Conservation (phyloP, 306 rosid species). For the Parietaria judaica region DNA sequence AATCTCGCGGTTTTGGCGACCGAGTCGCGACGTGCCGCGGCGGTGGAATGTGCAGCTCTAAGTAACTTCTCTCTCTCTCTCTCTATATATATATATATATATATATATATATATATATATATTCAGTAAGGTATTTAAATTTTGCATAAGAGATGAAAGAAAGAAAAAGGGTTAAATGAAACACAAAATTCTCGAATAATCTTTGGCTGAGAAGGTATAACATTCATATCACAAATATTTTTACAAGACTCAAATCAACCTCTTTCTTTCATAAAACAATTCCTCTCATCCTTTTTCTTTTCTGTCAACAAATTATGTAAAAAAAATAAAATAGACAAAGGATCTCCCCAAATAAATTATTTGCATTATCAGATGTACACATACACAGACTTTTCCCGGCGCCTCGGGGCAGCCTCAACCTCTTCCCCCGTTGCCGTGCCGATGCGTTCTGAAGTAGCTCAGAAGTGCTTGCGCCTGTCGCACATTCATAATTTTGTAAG, state of each 20-base stretch:
- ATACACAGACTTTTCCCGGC: conserved; percentile 29
- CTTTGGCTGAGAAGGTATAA: conserved; percentile 26
- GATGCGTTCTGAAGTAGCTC: conserved; percentile 78
- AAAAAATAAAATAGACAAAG: conserved; percentile 34
- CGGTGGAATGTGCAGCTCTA: too few relatives aligned
- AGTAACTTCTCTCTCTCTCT: too few relatives aligned
- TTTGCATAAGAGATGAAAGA: too few relatives aligned
- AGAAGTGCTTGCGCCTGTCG: conserved; percentile 91
- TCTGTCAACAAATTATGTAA: conserved; percentile 33
- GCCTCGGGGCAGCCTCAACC: conserved; percentile 45
- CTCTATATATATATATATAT: too few relatives aligned
- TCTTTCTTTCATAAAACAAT: conserved; percentile 36
- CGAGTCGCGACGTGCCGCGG: too few relatives aligned
- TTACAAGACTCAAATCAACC: conserved; percentile 36
- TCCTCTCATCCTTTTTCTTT: background rate
- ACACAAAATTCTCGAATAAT: too few relatives aligned
- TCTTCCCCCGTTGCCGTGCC: conserved; percentile 86
- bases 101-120: too few relatives aligned
- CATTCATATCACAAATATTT: conserved; percentile 23
- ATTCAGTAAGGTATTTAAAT: too few relatives aligned
- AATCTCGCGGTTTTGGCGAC: too few relatives aligned
- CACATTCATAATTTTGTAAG: conserved; percentile 15
- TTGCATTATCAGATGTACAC: conserved; percentile 44
- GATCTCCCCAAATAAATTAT: conserved; percentile 45
- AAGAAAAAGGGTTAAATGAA: too few relatives aligned